Base-by-base conservation (phyloP, 2,329 filamentous ascomycete genomes). In the Fusarium ramigenum region DNA sequence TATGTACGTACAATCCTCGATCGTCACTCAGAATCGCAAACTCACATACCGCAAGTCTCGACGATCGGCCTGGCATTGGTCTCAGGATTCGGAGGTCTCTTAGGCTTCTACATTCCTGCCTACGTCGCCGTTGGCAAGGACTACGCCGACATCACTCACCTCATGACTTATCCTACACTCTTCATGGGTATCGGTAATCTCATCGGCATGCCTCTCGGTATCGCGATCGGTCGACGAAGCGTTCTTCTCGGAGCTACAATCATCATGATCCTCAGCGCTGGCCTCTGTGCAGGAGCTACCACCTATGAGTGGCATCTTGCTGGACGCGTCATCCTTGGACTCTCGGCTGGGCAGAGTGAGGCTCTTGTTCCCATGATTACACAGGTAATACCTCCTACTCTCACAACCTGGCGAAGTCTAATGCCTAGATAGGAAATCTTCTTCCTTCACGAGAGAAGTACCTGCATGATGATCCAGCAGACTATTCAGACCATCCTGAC, bases 261-360 rank as follows among this genome's bases (percentile, higher is more conserved):
- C 28, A 47, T 75, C 39, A 75, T 75, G 73, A 72, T 75, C 53
- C 50, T 70, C 30, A 73, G 73, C 5, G 60, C 73, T 10, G 68
- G 69, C 8, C 46, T 75, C 10, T 75, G 73, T 42, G 73, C 73
- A 0, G 65, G 63, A 2, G 67, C 73, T 15, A 54, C 70, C 10
- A 75, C 44, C n/a, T 75, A 75, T 25, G 73, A 75, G 28, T 74
- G 70, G 73, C 73, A 75, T 44, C 68, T 75, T n/a, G 70, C 58
- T 4, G 57, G 63, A 9, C 70, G 73, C 16, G 30, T 74, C 16
- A 34, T 75, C 5, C 63, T 75, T 5, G 73, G 73, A 4, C 64
- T 75, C 2, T 66, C 73, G 1, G 73, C 73, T 36, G 73, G 73
- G 10, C 73, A 75, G 43, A 75, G 73, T 11, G 73, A 75, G 28